A percentile compares a stretch with the other conserved stretches of the same genome.
phyloP scores from a whole-genome alignment of 2,329 filamentous ascomycete species.

The Pseudodiploospora longispora region DNA sequence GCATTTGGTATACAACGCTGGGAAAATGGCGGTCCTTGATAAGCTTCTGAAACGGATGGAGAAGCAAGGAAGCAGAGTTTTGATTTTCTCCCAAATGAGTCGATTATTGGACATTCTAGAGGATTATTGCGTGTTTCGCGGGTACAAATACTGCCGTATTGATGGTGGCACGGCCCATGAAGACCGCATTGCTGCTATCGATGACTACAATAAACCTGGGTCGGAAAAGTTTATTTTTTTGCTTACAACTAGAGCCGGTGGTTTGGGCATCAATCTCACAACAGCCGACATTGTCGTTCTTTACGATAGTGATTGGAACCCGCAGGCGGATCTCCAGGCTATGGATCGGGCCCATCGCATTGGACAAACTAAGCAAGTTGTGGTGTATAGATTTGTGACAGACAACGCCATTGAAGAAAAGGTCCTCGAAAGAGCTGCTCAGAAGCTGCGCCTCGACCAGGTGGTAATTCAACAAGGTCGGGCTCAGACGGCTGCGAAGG shows the following conservation, averaged over 20 bases:
- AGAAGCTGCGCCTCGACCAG: constrained; percentile 93
- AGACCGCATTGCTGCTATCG: constrained; percentile 93
- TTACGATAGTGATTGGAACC: constrained; percentile 98
- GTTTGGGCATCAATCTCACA: constrained; percentile 93
- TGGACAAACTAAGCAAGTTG: constrained; percentile 95
- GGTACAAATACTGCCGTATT: constrained; percentile 94
- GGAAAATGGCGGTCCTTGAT: constrained; percentile 96
- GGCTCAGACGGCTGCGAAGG: constrained; percentile 82
- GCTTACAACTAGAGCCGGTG: constrained; percentile 89
- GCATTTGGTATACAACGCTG: constrained; percentile 85
- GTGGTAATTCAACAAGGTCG: constrained; percentile 97
- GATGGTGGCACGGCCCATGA: constrained; percentile 95
- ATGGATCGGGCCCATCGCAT: constrained; percentile 99
- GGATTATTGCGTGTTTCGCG: constrained; percentile 94
- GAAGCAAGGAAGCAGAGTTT: constrained; percentile 82
- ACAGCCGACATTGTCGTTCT: constrained; percentile 91
- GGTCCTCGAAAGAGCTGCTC: constrained; percentile 89
- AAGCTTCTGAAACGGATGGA: constrained; percentile 79
- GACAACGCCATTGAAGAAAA: constrained; percentile 99
- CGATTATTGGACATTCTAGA: constrained; percentile 93
- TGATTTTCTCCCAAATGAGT: constrained; percentile 99
- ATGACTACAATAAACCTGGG: constrained; percentile 93
- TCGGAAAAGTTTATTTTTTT: constrained; percentile 97
- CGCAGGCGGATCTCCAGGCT: constrained; percentile 93
- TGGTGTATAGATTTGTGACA: constrained; percentile 93